Evolutionary conservation across 2,329 filamentous ascomycete genomes (phyloP), one percentile per base, ranked within the genome.

Genomic region (Zalaria sp.): DNA sequence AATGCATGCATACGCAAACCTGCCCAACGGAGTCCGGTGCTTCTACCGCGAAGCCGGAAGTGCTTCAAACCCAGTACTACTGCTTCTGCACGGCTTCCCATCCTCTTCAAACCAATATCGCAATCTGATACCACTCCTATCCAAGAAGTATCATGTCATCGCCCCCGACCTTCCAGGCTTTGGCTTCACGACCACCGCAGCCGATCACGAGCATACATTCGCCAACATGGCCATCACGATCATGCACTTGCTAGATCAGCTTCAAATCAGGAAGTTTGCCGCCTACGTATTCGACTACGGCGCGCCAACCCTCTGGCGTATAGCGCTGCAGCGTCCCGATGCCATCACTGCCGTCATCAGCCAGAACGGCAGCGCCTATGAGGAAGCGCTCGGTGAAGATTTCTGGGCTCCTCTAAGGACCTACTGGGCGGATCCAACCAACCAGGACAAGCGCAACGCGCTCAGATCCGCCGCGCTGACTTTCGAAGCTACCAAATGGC

Each of bases 251-350:
- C 53, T 75, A 8, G 60, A 67, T 31, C 58, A 61, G 1, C 57
- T 78, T 5, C 45, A 57, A 3, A 59, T 77, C 31, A 46, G 50
- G 9, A 64, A 62, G 28, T 77, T 69, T 56, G 65, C 68, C 9
- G 55, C 75, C 27, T 80, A 77, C 54, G 66, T 79, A 46, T 79
- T 79, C 53, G 75, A 79, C 60, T 79, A 79, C 52, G 75, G 75
- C 39, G 72, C 73, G 0, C 74, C 76, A 0, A 63, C 65, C 0
- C 74, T 66, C 1, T 57, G 77, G 25, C 66, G 72, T 2, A 59
- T 78, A 2, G 73, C 73, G 0, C 60, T 76, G 2, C 47, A 65
- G 35, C 59, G 67, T 2, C 68, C 71, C 0, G 54, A 66, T 1
- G 58, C 61, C 7, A 58, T 78, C 41, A 59, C 61, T 32, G 69